Conservation (phyloP, 2,329 filamentous ascomycete species). For the Cordyceps pruinosa region DNA sequence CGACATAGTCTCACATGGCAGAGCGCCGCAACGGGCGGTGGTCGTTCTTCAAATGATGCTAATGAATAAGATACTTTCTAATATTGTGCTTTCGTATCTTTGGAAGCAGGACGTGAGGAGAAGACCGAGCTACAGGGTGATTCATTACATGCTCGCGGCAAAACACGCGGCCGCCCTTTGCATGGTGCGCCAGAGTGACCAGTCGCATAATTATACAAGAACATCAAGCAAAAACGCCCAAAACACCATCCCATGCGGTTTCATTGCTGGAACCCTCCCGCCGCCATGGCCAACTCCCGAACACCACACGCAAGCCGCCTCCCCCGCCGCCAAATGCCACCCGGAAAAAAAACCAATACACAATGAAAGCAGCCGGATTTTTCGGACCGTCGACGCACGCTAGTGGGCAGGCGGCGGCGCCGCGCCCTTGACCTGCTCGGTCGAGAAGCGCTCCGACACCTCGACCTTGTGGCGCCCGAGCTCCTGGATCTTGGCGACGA, state of each 20-base stretch:
- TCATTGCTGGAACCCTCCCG: too few species aligned
- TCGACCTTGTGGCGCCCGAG: conserved; percentile 62
- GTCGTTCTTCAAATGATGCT: too few species aligned
- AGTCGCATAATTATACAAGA: not conserved
- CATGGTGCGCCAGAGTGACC: not conserved
- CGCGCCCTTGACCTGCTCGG: conserved; percentile 13
- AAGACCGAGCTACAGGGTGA: not conserved
- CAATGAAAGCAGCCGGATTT: not conserved
- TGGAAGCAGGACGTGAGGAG: not conserved
- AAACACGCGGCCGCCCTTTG: not conserved
- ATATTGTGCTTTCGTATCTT: too few species aligned
- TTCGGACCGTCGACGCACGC: not conserved
- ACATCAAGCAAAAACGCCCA: not conserved
- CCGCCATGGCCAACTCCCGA: too few species aligned
- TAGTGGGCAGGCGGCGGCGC: not conserved
- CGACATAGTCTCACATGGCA: not conserved
- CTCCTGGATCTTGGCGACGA: conserved; percentile 64
- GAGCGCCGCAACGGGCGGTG: not conserved
- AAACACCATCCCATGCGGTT: not conserved
- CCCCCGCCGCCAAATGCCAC: not conserved
- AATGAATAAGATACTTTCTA: too few species aligned
- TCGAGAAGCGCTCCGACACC: conserved; percentile 41
- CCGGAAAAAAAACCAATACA: not conserved
- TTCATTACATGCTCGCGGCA: not conserved
- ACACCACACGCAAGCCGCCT: too few species aligned